Base-by-base conservation (phyloP, 2,329 filamentous ascomycete genomes). In the Thielaviopsis ethacetica region DNA sequence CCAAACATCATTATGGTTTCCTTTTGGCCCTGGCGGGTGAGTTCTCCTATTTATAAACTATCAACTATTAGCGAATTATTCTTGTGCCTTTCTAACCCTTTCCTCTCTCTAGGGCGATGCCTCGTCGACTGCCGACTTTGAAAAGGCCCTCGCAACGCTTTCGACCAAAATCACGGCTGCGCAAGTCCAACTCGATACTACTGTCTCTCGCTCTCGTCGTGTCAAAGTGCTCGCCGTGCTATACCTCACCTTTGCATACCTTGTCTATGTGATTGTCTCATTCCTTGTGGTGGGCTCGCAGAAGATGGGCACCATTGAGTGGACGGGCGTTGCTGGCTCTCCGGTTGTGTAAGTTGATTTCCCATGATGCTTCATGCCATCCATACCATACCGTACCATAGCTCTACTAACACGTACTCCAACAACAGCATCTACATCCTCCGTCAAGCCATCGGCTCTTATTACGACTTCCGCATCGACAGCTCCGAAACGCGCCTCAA, bases 221-320 rank as follows among this genome's bases (percentile, higher is more conserved):
- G 80, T 85, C 66, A 91, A 86, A 65, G 88, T 89, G 44, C 80
- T 97, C 59, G 90, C 84, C 82, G 95, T 90, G 0, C 80, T 98
- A 15, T 98, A 97, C 69, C 83, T 91, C 2, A 83, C 83, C 59
- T 91, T 98, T 66, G 88, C 85, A 56, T 98, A 97, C 70, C 83
- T 96, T 3, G 81, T 97, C 53, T 91, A 89, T 66, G 79, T 83
- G 10, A 83, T 95, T 27, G 85, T 97, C 57, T 76, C 94, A 52
- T 78, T 85, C 3, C 77, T 98, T 6, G 89, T 96, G 7, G 83
- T 95, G 3, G 93, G 93, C 56, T 88, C 85, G 76, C 78, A 82
- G 64, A 85, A 86, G 65, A 86, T 93, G 78, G 83, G 85, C 3
- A 67, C 82, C 0, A 75, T 79, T 62, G 91, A 97, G 73, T 93